Evolutionary conservation across 1,284 basidiomycete genomes (phyloP).

Genomic region (Puccinia brachypodii): DNA sequence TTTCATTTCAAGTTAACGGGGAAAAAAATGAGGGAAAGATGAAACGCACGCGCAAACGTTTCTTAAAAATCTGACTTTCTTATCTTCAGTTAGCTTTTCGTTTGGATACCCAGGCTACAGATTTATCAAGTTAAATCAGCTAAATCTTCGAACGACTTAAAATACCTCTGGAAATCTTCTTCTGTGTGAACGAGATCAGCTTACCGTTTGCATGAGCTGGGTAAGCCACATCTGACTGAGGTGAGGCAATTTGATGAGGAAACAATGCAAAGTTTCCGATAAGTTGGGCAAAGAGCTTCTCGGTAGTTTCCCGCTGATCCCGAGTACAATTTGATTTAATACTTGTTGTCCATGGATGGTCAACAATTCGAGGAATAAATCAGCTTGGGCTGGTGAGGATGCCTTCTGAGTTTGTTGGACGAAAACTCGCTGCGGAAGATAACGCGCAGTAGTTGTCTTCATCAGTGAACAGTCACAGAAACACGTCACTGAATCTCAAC

Average conservation of each 20-base stretch:
- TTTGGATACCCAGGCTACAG: slow-evolving; percentile 33
- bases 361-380: slow-evolving; percentile 25
- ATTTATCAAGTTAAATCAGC: background rate
- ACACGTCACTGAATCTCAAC: background rate
- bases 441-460: background rate
- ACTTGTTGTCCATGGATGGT: slow-evolving; percentile 9
- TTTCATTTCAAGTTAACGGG: too few species aligned
- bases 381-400: slow-evolving; percentile 12
- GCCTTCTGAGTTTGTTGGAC: slow-evolving; percentile 28
- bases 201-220: slow-evolving; percentile 49
- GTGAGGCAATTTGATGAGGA: slow-evolving; percentile 51
- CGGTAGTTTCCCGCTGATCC: slow-evolving; percentile 28
- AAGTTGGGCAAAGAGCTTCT: slow-evolving; percentile 51
- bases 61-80: slow-evolving; percentile 26
- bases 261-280: slow-evolving; percentile 54
- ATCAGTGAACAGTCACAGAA: background rate
- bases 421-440: background rate
- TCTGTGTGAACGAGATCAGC: background rate
- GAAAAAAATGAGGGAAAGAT: background rate
- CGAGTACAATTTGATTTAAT: slow-evolving; percentile 16
- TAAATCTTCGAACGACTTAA: background rate
- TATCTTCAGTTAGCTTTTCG: slow-evolving; percentile 20
- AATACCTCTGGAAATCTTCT: background rate
- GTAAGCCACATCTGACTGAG: slow-evolving; percentile 50
- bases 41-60: slow-evolving; percentile 17